Evolutionary conservation across 108 stramenopile species (phyloP).

Genomic region (Nitzschia sp.): DNA sequence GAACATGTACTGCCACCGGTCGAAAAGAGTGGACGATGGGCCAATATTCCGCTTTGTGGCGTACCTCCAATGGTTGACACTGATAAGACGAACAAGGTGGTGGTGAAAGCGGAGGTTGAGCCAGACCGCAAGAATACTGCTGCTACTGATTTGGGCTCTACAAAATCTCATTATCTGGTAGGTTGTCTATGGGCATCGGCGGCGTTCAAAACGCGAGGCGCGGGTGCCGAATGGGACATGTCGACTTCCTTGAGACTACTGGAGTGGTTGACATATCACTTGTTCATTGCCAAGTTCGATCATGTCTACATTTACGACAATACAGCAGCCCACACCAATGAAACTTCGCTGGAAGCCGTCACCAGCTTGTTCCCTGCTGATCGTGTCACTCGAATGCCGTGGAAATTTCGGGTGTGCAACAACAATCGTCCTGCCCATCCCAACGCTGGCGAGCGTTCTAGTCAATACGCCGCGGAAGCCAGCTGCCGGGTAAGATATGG

Average conservation of each 20-base stretch:
- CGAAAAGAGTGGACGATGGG: slow-evolving; percentile 71
- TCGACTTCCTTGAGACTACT: slow-evolving; percentile 36
- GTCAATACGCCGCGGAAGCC: slow-evolving; percentile 80
- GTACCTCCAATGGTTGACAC: slow-evolving; percentile 4
- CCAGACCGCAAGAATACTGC: slow-evolving; percentile 14
- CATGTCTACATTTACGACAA: slow-evolving; percentile 82
- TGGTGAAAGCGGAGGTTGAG: background rate
- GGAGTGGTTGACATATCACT: slow-evolving; percentile 68
- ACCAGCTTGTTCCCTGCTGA: slow-evolving; percentile 25
- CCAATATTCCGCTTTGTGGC: slow-evolving; percentile 69
- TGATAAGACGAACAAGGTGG: background rate
- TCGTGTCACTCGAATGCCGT: slow-evolving; percentile 57
- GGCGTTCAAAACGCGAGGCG: slow-evolving; percentile 45
- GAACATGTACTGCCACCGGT: slow-evolving; percentile 50
- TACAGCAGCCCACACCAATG: slow-evolving; percentile 32
- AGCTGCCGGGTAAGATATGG: slow-evolving; percentile 70
- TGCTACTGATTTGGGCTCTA: slow-evolving; percentile 26
- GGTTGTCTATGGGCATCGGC: slow-evolving; percentile 72
- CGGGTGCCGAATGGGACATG: slow-evolving; percentile 32
- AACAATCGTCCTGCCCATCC: slow-evolving; percentile 66
- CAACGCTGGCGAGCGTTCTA: slow-evolving; percentile 68
- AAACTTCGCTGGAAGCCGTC: slow-evolving; percentile 5
- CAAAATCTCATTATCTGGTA: slow-evolving; percentile 51
- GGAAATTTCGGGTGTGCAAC: slow-evolving; percentile 70
- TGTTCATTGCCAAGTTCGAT: slow-evolving; percentile 70